A percentile compares a stretch with the other conserved stretches of the same genome.
These are phyloP conservation scores for Pueraria montana DNA, from an alignment of 306 rosid species.

Conservation along the genomic window DNA sequence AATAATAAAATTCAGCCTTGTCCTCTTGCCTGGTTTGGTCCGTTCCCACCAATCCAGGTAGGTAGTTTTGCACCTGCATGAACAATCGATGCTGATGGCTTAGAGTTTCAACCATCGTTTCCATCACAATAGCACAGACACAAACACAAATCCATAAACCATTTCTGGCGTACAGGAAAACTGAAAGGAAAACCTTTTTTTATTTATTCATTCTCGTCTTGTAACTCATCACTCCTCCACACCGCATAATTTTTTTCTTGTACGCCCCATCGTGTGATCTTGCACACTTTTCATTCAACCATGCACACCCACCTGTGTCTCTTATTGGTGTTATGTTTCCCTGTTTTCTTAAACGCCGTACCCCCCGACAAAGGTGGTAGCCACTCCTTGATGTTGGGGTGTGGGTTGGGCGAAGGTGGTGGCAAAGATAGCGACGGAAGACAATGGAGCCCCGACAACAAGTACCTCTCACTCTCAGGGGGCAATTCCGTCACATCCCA, in stretches of 20 bases:
- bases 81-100: not conserved
- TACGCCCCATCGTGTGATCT: slow-evolving; percentile 39
- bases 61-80: slow-evolving; percentile 33
- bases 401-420: slow-evolving; percentile 50
- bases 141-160: too few species aligned
- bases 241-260: slow-evolving; percentile 33
- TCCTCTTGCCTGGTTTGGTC: slow-evolving; percentile 55
- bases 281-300: not conserved
- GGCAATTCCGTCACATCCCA: slow-evolving; percentile 28
- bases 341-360: slow-evolving; percentile 28
- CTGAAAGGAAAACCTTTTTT: not conserved
- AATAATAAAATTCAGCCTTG: not conserved
- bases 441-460: slow-evolving; percentile 55
- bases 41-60: slow-evolving; percentile 52
- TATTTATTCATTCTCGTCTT: not conserved
- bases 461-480: slow-evolving; percentile 41
- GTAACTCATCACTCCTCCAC: not conserved
- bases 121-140: not conserved
- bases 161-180: slow-evolving; percentile 36
- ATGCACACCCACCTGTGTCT: not conserved
- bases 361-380: not conserved
- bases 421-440: slow-evolving; percentile 61
- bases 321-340: not conserved
- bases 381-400: slow-evolving; percentile 46
- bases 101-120: not conserved